Base-by-base conservation (phyloP, 768 basidiomycete species). In the Galerina marginata region DNA sequence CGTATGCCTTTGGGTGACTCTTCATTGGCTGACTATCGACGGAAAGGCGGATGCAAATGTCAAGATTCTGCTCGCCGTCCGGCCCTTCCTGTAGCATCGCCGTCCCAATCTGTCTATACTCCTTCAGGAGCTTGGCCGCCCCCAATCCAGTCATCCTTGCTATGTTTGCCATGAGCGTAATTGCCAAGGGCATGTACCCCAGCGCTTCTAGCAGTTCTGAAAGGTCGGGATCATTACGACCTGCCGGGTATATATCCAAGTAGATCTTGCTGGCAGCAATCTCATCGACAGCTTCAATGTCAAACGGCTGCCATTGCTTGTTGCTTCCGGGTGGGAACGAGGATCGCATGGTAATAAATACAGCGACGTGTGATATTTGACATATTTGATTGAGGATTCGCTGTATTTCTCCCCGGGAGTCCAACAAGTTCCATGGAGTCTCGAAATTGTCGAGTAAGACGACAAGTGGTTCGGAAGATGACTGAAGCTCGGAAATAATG, bases 361-460 rank as follows among this genome's bases (percentile, higher is more conserved):
- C 56, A 3, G 71, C 61, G 6, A 77, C 53, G 54, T 69, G 62
- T 0, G 71, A 56, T 4, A 76, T 48, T 3, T 53, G 46, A 2
- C 62, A 64, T 2, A 75, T 55, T 10, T 51, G 47, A 15, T 54
- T 16, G n/a, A 77, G 58, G n/a, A 75, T 59, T 23, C 10, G 4
- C 16, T 26, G 23, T 16, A 23, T 23, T 16, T 49, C 38, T 25
- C 33, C 16, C 16, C 37, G 23, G 12, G 51, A 42, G 14, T 53
- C 25, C 38, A 23, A 23, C 10, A 63, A 51, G 33, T 74, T 69
- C 78, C 77, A 79, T 4, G 74, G 68, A 0, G 76, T 77, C 66
- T 80, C 79, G 45, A 80, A 77, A 58, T 79, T 76, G 48, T 80
- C 77, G 5, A 80, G 63, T 33, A 79, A 58, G n/a, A 80, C 29